These are phyloP conservation scores for Candida frijolesensis DNA, from an alignment of 1,139 yeast species.

Conservation along the genomic window DNA sequence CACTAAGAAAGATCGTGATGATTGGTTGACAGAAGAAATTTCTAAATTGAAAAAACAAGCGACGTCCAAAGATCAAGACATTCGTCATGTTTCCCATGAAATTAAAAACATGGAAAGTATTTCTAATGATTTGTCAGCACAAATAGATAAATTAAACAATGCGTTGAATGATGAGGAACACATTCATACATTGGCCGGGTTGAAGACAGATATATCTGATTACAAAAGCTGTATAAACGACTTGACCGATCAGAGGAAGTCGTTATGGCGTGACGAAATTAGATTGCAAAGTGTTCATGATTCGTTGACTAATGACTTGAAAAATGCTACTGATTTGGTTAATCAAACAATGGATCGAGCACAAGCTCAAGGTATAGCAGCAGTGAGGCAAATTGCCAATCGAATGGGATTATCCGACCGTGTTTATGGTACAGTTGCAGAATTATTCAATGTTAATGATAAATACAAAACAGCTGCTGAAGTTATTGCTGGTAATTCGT, in stretches of 20 bases:
- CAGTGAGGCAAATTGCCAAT: constrained; percentile 62
- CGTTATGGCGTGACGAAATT: constrained; percentile 80
- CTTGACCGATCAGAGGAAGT: constrained; percentile 67
- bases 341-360: constrained; percentile 76
- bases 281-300: constrained; percentile 57
- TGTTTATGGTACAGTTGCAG: constrained; percentile 86
- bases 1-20: constrained; percentile 60
- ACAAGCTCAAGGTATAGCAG: constrained; percentile 67
- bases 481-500: constrained; percentile 82
- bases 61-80: constrained; percentile 26
- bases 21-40: constrained; percentile 57
- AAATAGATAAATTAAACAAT: constrained; percentile 42
- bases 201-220: constrained; percentile 37
- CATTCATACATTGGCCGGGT: constrained; percentile 22
- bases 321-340: constrained; percentile 58
- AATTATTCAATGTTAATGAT: constrained; percentile 75
- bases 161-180: constrained; percentile 28
- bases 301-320: constrained; percentile 57
- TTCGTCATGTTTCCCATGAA: constrained; percentile 22
- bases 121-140: constrained; percentile 27
- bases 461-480: constrained; percentile 87
- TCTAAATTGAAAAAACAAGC: constrained; percentile 22
- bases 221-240: constrained; percentile 44
- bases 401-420: constrained; percentile 55
- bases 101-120: constrained; percentile 21